Evolutionary conservation across 192 early-diverging fungal genomes (phyloP).

Genomic region (Martensiomyces pterosporus): DNA sequence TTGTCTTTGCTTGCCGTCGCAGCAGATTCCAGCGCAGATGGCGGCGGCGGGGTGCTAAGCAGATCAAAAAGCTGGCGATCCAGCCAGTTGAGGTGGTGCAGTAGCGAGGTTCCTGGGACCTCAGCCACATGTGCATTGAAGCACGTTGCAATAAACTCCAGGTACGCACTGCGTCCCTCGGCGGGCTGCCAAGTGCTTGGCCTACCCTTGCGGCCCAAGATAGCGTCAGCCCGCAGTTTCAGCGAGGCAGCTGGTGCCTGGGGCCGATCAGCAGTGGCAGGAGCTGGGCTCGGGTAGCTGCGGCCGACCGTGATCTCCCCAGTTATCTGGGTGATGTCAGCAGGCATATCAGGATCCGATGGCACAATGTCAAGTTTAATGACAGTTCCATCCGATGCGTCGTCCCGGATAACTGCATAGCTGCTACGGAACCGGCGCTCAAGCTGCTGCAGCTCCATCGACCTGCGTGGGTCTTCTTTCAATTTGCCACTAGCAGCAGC

Average conservation of each 20-base stretch:
- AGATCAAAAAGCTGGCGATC: slow-evolving; percentile 43
- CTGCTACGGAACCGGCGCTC: slow-evolving; percentile 44
- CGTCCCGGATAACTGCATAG: slow-evolving; percentile 15
- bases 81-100: slow-evolving; percentile 54
- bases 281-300: slow-evolving; percentile 15
- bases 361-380: slow-evolving; percentile 29
- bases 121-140: slow-evolving; percentile 32
- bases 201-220: slow-evolving; percentile 30
- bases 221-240: slow-evolving; percentile 20
- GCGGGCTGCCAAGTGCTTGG: slow-evolving; percentile 27
- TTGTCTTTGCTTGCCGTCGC: slow-evolving; percentile 6
- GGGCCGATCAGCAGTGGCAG: slow-evolving; percentile 16
- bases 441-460: slow-evolving; percentile 37
- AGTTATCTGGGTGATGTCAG: slow-evolving; percentile 29
- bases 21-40: slow-evolving; percentile 18
- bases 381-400: slow-evolving; percentile 2
- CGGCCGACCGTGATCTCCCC: slow-evolving; percentile 13
- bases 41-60: slow-evolving; percentile 8
- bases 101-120: slow-evolving; percentile 16
- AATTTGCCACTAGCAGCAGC: neutral
- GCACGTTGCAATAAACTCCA: slow-evolving; percentile 16
- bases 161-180: slow-evolving; percentile 9
- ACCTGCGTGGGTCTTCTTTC: slow-evolving; percentile 11
- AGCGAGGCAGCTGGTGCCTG: slow-evolving; percentile 12
- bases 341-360: slow-evolving; percentile 37